These are phyloP conservation scores for Saccharomycopsis babjevae DNA, from an alignment of 805 yeast genomes.

Conservation along the genomic window DNA sequence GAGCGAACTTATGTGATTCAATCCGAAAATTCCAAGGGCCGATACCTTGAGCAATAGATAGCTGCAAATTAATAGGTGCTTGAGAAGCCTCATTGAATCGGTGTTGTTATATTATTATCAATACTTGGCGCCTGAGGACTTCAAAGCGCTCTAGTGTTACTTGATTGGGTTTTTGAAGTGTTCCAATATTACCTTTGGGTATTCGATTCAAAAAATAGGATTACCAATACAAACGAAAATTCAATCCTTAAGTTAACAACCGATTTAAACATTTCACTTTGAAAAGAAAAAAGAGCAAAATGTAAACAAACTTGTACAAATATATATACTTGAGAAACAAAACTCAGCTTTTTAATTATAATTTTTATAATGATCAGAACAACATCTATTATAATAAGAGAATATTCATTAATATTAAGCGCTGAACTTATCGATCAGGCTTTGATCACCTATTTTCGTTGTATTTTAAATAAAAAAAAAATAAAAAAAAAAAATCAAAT, in stretches of 20 bases:
- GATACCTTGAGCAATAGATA: neutral
- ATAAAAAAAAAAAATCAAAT: too few species aligned
- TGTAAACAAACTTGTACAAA: neutral
- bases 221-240: too few species aligned
- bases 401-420: neutral
- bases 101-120: neutral
- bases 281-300: too few species aligned
- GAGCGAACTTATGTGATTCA: constrained; percentile 13
- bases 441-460: too few species aligned
- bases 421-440: neutral
- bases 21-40: constrained; percentile 4
- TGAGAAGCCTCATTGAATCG: neutral
- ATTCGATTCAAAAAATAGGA: too few species aligned
- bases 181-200: too few species aligned
- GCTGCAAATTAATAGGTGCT: neutral
- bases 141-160: neutral
- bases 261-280: too few species aligned
- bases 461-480: too few species aligned
- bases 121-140: neutral
- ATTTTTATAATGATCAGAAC: neutral
- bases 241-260: too few species aligned
- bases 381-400: neutral
- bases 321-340: neutral
- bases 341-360: neutral
- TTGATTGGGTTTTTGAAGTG: too few species aligned